Conservation (phyloP, 1,284 basidiomycete genomes). For the Mycena citricolor region DNA sequence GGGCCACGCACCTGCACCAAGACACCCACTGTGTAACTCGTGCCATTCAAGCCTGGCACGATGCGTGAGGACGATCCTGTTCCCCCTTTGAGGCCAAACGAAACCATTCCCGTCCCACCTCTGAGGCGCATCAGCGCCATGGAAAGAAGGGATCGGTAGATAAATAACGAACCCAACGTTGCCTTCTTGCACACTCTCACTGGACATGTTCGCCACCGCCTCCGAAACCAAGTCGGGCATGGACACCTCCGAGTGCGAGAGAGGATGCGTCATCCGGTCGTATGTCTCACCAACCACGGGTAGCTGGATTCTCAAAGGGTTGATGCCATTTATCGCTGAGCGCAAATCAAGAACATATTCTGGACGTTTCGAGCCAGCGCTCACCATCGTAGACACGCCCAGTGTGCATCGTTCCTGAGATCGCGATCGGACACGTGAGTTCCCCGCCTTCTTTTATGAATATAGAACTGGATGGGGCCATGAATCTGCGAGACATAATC, state of each 20-base stretch:
- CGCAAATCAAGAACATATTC: neutral
- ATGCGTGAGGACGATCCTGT: constrained; percentile 19
- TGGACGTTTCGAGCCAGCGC: neutral
- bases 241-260: constrained; percentile 6
- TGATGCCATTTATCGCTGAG: neutral
- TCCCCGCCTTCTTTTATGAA: constrained; percentile 13
- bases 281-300: constrained; percentile 21
- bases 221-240: neutral
- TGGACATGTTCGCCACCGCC: constrained; percentile 11
- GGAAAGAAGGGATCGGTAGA: neutral
- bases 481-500: neutral
- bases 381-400: constrained; percentile 9
- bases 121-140: neutral
- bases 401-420: constrained; percentile 19
- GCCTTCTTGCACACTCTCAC: constrained; percentile 15
- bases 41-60: constrained; percentile 12
- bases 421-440: constrained; percentile 8
- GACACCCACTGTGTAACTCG: constrained; percentile 16
- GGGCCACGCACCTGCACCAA: constrained; percentile 18
- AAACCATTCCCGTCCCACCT: constrained; percentile 20
- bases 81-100: constrained; percentile 21
- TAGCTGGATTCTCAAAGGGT: constrained; percentile 4
- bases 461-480: neutral
- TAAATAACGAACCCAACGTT: constrained; percentile 17
- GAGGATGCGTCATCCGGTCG: constrained; percentile 20